Evolutionary conservation across 192 early-diverging fungal genomes (phyloP), one percentile per base, ranked within the genome.

Genomic region (Rhizophagus sp.): DNA sequence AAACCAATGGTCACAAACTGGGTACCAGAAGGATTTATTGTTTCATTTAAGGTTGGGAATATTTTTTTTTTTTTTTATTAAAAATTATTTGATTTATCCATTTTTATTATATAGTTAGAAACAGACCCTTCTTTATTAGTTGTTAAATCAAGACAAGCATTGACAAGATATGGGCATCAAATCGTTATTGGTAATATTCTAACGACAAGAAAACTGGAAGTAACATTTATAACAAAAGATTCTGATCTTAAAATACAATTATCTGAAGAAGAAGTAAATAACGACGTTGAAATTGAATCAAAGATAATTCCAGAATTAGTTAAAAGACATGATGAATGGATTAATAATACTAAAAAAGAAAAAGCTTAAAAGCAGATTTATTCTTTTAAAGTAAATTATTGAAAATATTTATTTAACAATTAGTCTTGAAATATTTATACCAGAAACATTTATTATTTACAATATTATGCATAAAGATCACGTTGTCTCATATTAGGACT

Each of bases 111-210:
- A 57, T 27, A 90, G 89, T 83, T 99, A 7, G 98, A 99, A 79
- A 99, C 98, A 0, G 98, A 99, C 76, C 88, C 90, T 1, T 77
- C 85, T 13, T 81, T 99, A 41, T 83, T 99, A 66, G 89, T 93
- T 22, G 79, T 88, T 44, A 99, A 99, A 85, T 90, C 97, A 0
- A 86, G 89, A 19, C 84, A 91, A 80, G 92, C 96, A 3, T 80
- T 99, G 34, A 87, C 85, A 34, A 87, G 92, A 47, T 99, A 99
- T 83, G 95, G 96, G 22, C 98, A 99, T 83, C 97, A 99, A 83
- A 89, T 97, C 27, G 98, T 99, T 36, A 95, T 99, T 86, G 97
- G 93, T 70, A 99, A 99, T 79, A 89, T 99, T 82, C 83, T 99
- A 11, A 82, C 84, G 44, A 98, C 95, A 2, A 89, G 98, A 47